Percentiles rank a stretch among this genome's conserved stretches.
Conservation (phyloP, 2,329 filamentous ascomycete genomes). For the Pseudogymnoascus sp. region DNA sequence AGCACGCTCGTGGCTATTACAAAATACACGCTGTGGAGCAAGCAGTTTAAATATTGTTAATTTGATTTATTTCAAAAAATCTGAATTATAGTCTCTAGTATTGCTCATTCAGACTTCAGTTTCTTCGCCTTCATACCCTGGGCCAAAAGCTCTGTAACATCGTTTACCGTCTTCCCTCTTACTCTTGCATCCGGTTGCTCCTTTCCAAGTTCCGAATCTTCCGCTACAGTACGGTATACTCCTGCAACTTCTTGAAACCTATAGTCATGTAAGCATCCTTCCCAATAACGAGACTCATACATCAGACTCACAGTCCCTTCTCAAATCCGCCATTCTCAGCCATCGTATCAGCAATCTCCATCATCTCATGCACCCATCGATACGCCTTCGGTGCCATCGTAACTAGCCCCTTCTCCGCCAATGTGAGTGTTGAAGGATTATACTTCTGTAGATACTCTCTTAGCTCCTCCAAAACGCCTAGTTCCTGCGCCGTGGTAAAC, state of each 20-base stretch:
- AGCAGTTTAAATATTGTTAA: background rate
- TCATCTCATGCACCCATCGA: constrained; percentile 68
- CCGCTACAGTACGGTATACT: constrained; percentile 54
- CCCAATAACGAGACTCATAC: background rate
- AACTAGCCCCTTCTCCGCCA: constrained; percentile 45
- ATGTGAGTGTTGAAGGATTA: constrained; percentile 25
- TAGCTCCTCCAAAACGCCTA: constrained; percentile 48
- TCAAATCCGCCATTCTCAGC: constrained; percentile 47
- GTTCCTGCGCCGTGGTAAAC: constrained; percentile 56
- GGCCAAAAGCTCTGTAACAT: constrained; percentile 41
- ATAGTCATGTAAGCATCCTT: background rate
- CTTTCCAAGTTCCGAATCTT: constrained; percentile 49
- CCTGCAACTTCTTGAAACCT: constrained; percentile 46
- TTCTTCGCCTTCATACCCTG: constrained; percentile 41
- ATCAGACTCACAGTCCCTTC: background rate
- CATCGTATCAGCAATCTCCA: constrained; percentile 62
- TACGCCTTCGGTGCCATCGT: constrained; percentile 66
- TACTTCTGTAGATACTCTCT: constrained; percentile 3
- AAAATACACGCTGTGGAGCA: background rate
- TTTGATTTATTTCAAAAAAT: background rate
- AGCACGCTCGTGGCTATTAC: background rate
- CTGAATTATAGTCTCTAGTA: background rate
- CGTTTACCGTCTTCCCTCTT: constrained; percentile 47
- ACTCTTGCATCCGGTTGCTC: constrained; percentile 48
- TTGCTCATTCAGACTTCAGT: constrained; percentile 22